Percentiles rank a stretch among this genome's conserved stretches.
phyloP scores from a whole-genome alignment of 192 early-diverging fungal genomes.

The Backusella circina region DNA sequence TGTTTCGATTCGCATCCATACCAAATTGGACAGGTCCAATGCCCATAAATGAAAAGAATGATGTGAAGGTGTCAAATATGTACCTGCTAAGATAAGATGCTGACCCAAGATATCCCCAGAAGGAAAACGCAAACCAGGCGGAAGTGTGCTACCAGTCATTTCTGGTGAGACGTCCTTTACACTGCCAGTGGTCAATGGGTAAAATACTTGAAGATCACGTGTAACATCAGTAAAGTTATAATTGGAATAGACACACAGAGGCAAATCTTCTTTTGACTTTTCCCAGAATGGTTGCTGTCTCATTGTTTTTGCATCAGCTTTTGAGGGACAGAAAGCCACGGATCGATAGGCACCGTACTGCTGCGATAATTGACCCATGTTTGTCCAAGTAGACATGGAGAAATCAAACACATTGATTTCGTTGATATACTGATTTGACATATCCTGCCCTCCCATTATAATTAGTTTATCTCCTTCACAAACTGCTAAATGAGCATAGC shows the following conservation, averaged over 20 bases:
- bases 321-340: slow-evolving; percentile 53
- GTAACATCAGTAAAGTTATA: slow-evolving; percentile 76
- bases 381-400: slow-evolving; percentile 55
- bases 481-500: slow-evolving; percentile 72
- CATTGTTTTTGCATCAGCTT: not conserved
- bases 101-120: slow-evolving; percentile 63
- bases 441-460: slow-evolving; percentile 73
- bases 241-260: slow-evolving; percentile 71
- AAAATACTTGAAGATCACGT: slow-evolving; percentile 65
- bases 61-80: slow-evolving; percentile 58
- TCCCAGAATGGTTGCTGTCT: slow-evolving; percentile 36
- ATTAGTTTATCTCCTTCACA: slow-evolving; percentile 59
- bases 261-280: slow-evolving; percentile 24
- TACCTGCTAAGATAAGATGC: slow-evolving; percentile 63
- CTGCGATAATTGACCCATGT: slow-evolving; percentile 57
- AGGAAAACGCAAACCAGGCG: slow-evolving; percentile 74
- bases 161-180: slow-evolving; percentile 60
- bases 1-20: slow-evolving; percentile 63
- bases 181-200: slow-evolving; percentile 43
- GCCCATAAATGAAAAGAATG: slow-evolving; percentile 70
- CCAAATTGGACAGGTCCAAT: slow-evolving; percentile 51
- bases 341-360: slow-evolving; percentile 77
- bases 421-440: slow-evolving; percentile 70
- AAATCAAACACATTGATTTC: slow-evolving; percentile 76
- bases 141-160: slow-evolving; percentile 53